phyloP scores from a whole-genome alignment of 805 yeast species.

The Starmerella ratchasimensis region DNA sequence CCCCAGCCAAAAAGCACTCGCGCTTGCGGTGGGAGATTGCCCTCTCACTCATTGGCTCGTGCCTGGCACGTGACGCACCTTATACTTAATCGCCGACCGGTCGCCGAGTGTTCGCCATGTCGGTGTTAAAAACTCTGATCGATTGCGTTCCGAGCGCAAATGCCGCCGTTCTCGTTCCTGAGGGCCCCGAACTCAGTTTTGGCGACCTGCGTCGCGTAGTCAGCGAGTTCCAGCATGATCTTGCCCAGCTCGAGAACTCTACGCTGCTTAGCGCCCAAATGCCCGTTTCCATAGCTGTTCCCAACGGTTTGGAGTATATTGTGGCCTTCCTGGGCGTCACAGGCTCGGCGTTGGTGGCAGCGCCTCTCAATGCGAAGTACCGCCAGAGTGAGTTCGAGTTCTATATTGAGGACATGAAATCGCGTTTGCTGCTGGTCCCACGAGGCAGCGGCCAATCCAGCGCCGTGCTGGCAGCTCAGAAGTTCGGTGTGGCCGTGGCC shows the following conservation, averaged over 20 bases:
- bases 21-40: too few species aligned
- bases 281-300: slow-evolving; percentile 46
- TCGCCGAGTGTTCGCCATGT: slow-evolving; percentile 8
- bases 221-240: slow-evolving; percentile 35
- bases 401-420: slow-evolving; percentile 46
- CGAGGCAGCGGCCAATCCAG: slow-evolving; percentile 32
- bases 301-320: slow-evolving; percentile 47
- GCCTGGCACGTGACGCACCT: background rate
- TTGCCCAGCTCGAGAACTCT: slow-evolving; percentile 23
- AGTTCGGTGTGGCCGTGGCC: slow-evolving; percentile 35
- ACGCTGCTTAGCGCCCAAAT: slow-evolving; percentile 30
- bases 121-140: slow-evolving; percentile 13
- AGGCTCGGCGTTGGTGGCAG: slow-evolving; percentile 44
- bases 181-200: slow-evolving; percentile 35
- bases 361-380: slow-evolving; percentile 55
- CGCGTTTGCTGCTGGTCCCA: slow-evolving; percentile 46
- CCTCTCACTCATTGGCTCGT: too few species aligned
- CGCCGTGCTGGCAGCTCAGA: slow-evolving; percentile 38
- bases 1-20: too few species aligned
- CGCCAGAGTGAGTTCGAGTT: slow-evolving; percentile 49
- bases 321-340: slow-evolving; percentile 45
- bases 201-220: slow-evolving; percentile 33
- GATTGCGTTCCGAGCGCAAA: slow-evolving; percentile 9
- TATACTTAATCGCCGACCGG: background rate
- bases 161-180: slow-evolving; percentile 31